These are phyloP conservation scores for Metarhizium sp. DNA, from an alignment of 2,329 filamentous ascomycete genomes.

Conservation along the genomic window DNA sequence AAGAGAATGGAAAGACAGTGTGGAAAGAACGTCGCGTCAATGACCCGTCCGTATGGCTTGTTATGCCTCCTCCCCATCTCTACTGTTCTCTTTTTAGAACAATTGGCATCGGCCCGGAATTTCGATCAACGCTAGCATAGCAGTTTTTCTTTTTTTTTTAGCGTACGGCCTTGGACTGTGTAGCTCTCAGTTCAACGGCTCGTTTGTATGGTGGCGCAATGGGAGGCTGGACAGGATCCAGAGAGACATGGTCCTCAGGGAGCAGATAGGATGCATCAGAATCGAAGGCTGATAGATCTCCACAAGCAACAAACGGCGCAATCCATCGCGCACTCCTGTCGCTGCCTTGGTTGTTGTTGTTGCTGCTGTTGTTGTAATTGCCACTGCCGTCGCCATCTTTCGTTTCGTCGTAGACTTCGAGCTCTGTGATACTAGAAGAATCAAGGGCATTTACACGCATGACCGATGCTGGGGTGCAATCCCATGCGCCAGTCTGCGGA, in stretches of 20 bases:
- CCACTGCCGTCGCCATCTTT: constrained; percentile 17
- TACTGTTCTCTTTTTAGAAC: neutral
- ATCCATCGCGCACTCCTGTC: constrained; percentile 61
- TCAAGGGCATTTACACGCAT: constrained; percentile 9
- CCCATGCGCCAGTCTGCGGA: constrained; percentile 33
- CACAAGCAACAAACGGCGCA: constrained; percentile 93
- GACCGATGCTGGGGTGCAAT: constrained; percentile 13
- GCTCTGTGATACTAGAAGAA: constrained; percentile 32
- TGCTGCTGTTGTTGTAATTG: constrained; percentile 9
- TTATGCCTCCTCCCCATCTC: neutral
- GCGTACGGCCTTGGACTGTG: constrained; percentile 18
- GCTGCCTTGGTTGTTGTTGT: constrained; percentile 10
- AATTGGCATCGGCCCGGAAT: neutral
- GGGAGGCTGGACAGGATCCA: constrained; percentile 89
- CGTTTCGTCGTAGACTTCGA: constrained; percentile 39
- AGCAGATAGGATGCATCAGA: constrained; percentile 90
- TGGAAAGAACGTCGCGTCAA: neutral
- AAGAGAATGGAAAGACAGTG: neutral
- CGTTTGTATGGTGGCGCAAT: constrained; percentile 93
- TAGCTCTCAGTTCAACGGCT: constrained; percentile 62
- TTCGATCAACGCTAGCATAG: neutral
- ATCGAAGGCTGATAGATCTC: constrained; percentile 89
- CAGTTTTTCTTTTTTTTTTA: neutral
- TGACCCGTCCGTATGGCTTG: neutral
- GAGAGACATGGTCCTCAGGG: constrained; percentile 73